These are phyloP conservation scores for Annulohypoxylon bovei DNA, from an alignment of 495 filamentous ascomycete genomes.

Conservation along the genomic window DNA sequence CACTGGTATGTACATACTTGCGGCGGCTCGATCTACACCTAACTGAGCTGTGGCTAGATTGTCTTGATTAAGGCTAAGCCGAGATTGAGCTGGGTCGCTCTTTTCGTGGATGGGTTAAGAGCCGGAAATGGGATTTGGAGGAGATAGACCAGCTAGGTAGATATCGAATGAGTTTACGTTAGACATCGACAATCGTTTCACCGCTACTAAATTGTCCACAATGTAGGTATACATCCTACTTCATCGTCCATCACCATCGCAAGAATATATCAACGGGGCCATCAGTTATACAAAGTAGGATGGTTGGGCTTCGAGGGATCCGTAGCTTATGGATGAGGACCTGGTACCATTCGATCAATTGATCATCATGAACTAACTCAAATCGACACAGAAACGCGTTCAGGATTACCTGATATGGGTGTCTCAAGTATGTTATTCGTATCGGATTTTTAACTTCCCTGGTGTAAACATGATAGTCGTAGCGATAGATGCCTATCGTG, in stretches of 20 bases:
- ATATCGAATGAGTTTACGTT: too few relatives aligned
- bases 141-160: too few relatives aligned
- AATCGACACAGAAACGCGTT: background rate
- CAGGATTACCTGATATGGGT: too few relatives aligned
- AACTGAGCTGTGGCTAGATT: too few relatives aligned
- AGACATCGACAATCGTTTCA: background rate
- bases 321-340: background rate
- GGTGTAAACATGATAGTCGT: background rate
- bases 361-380: background rate
- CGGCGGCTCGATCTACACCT: too few relatives aligned
- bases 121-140: too few relatives aligned
- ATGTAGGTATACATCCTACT: too few relatives aligned
- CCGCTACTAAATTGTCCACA: background rate
- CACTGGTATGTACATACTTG: too few relatives aligned
- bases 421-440: background rate
- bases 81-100: too few relatives aligned
- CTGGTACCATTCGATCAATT: background rate
- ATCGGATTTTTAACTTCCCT: background rate
- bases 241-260: background rate
- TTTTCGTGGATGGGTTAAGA: too few relatives aligned
- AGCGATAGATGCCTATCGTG: background rate
- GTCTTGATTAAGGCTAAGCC: too few relatives aligned
- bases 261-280: background rate
- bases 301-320: background rate
- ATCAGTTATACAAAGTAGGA: background rate